Conservation (phyloP, 2,329 filamentous ascomycete genomes). For the Arthroderma uncinatum region DNA sequence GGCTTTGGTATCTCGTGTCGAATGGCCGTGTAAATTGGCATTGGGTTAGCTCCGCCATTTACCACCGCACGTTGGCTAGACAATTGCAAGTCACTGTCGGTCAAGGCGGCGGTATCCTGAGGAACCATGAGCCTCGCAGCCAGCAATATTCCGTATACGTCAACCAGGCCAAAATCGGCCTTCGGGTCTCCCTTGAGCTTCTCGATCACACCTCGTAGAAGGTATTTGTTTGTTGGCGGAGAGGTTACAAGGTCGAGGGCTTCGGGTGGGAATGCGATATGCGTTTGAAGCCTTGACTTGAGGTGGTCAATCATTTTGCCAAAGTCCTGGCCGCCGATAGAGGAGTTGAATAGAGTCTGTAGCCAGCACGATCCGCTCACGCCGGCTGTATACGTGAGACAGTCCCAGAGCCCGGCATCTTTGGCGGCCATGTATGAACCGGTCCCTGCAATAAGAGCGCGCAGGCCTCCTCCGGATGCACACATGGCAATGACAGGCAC, state of each 20-base stretch:
- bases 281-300: conserved; percentile 70
- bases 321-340: conserved; percentile 58
- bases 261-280: conserved; percentile 84
- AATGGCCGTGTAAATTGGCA: conserved; percentile 93
- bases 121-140: conserved; percentile 77
- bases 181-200: conserved; percentile 73
- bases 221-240: conserved; percentile 83
- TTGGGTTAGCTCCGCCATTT: conserved; percentile 64
- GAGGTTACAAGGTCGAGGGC: conserved; percentile 72
- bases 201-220: conserved; percentile 80
- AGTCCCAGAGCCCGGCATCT: conserved; percentile 84
- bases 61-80: conserved; percentile 74
- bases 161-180: conserved; percentile 79
- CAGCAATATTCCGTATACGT: conserved; percentile 79
- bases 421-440: conserved; percentile 76
- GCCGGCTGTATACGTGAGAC: conserved; percentile 85
- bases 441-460: conserved; percentile 80
- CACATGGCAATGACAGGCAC: conserved; percentile 89
- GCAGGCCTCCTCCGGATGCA: conserved; percentile 80
- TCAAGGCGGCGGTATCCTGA: conserved; percentile 66
- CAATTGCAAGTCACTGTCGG: conserved; percentile 72
- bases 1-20: conserved; percentile 76
- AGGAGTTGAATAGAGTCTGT: conserved; percentile 75
- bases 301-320: conserved; percentile 67
- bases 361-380: conserved; percentile 97